A percentile compares a stretch with the other conserved stretches of the same genome.
Evolutionary conservation across 164 flowering plant species (phyloP).

Genomic region (Stephania yunnanensis): DNA sequence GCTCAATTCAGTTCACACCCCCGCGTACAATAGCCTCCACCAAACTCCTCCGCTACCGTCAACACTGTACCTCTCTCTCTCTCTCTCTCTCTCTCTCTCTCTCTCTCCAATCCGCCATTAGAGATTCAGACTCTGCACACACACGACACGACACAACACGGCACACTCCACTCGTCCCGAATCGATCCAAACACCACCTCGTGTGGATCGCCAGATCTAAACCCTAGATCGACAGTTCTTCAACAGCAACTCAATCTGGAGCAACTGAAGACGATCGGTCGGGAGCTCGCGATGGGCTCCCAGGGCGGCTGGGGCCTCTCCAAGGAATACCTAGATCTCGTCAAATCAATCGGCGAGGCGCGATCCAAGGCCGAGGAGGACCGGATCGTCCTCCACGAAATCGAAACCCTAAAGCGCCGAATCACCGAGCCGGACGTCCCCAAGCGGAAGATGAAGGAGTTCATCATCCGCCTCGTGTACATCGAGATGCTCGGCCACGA

Average conservation of each 20-base stretch:
- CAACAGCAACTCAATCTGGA: constrained; percentile 41
- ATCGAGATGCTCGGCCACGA: constrained; percentile 99
- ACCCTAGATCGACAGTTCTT: neutral
- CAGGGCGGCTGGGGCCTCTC: constrained; percentile 89
- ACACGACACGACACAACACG: neutral
- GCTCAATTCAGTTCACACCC: too few relatives aligned
- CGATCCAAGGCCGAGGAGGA: constrained; percentile 98
- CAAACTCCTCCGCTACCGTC: neutral
- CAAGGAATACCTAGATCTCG: constrained; percentile 86
- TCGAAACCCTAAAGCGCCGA: constrained; percentile 75
- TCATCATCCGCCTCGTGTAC: constrained; percentile 78
- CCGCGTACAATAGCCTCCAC: neutral
- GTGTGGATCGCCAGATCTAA: neutral
- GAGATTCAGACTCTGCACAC: neutral
- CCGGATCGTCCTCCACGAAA: constrained; percentile 79
- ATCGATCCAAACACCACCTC: neutral
- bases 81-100: neutral
- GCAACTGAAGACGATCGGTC: constrained; percentile 87
- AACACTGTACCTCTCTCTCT: neutral
- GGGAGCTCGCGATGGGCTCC: constrained; percentile 99
- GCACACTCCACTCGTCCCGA: neutral
- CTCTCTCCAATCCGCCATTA: neutral
- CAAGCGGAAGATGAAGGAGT: constrained; percentile 93
- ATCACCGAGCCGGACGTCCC: constrained; percentile 78
- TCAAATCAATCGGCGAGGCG: constrained; percentile 94